phyloP scores from a whole-genome alignment of 257 asterid species.

The Solanum rostratum region DNA sequence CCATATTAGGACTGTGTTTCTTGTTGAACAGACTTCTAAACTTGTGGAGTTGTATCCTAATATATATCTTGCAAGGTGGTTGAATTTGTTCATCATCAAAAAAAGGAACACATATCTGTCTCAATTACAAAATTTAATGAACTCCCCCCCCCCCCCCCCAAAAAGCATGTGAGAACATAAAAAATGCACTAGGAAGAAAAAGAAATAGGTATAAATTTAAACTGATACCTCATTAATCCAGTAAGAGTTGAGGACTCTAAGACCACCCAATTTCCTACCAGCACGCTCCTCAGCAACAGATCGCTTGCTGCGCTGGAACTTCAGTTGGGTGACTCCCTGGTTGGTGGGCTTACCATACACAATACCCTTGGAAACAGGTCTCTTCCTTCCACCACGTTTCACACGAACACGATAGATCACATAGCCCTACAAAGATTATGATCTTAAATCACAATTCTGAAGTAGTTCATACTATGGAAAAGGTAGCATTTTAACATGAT shows the following conservation, averaged over 20 bases:
- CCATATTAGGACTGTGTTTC: neutral
- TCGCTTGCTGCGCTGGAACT: neutral
- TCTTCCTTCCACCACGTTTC: neutral
- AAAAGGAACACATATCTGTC: neutral
- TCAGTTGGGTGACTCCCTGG: neutral
- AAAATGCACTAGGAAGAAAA: neutral
- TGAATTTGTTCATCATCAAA: neutral
- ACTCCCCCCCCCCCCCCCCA: neutral
- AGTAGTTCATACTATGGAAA: neutral
- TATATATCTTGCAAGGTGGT: neutral
- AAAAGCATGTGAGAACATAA: neutral
- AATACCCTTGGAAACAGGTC: conserved; percentile 1
- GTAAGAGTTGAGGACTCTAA: neutral
- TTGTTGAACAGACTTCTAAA: neutral
- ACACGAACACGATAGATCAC: neutral
- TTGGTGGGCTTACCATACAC: conserved; percentile 1
- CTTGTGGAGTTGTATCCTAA: neutral
- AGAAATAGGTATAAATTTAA: neutral
- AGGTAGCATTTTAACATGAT: neutral
- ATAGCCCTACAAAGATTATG: neutral
- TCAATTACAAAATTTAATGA: neutral
- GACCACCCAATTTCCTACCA: neutral
- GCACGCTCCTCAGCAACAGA: conserved; percentile 4
- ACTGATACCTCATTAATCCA: neutral
- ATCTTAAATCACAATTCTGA: neutral